A percentile compares a stretch with the other conserved stretches of the same genome.
phyloP scores from a whole-genome alignment of 2,329 filamentous ascomycete species.

The Aspergillus transmontanensis region DNA sequence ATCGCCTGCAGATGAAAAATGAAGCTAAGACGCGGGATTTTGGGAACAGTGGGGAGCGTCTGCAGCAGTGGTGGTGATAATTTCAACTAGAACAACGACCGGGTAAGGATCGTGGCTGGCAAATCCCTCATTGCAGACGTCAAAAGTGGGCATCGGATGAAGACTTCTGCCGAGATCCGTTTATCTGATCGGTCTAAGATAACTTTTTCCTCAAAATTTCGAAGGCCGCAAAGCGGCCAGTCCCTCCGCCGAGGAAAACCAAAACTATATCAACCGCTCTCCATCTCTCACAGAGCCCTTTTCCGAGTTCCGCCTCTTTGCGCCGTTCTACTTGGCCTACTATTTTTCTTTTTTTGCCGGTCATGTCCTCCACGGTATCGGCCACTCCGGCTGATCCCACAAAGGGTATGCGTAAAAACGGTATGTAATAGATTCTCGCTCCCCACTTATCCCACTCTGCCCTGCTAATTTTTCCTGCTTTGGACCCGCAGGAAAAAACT shows the following conservation, averaged over 20 bases:
- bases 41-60: constrained; percentile 12
- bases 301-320: constrained; percentile 5
- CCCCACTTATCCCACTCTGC: constrained; percentile 12
- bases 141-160: constrained; percentile 18
- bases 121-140: constrained; percentile 20
- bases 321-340: constrained; percentile 4
- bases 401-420: constrained; percentile 80
- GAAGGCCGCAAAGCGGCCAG: not conserved
- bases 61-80: constrained; percentile 17
- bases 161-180: constrained; percentile 40
- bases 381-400: constrained; percentile 36
- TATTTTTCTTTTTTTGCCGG: constrained; percentile 15
- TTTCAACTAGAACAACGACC: constrained; percentile 16
- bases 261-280: constrained; percentile 11
- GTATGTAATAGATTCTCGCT: constrained; percentile 50
- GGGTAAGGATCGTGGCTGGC: constrained; percentile 13
- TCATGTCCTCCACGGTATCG: constrained; percentile 49
- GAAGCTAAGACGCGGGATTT: constrained; percentile 21
- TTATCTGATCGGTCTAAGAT: constrained; percentile 49
- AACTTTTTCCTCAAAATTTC: constrained; percentile 28
- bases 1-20: constrained; percentile 25
- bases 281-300: not conserved
- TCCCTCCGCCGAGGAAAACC: constrained; percentile 1
- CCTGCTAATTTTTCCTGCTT: constrained; percentile 22
- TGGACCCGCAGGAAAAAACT: constrained; percentile 77